Conservation (phyloP, 768 basidiomycete species). For the Boletus rufocinnamomeus region DNA sequence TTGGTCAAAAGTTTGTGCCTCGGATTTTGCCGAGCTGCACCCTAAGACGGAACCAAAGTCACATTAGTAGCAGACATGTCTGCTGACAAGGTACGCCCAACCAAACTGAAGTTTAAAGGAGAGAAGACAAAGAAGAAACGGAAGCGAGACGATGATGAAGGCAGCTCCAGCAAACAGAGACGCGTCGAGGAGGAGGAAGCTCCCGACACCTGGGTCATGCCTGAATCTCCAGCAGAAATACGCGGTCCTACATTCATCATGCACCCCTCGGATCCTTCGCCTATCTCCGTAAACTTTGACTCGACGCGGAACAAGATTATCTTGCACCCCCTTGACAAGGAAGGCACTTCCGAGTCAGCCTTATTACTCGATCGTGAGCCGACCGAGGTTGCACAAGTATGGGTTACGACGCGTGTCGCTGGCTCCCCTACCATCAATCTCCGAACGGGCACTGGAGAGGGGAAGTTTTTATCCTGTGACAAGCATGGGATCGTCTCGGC, state of each 20-base stretch:
- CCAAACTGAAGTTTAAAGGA: conserved; percentile 87
- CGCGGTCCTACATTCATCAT: conserved; percentile 86
- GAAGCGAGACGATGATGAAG: conserved; percentile 58
- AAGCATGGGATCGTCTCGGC: conserved; percentile 81
- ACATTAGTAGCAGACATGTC: conserved; percentile 30
- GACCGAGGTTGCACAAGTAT: conserved; percentile 84
- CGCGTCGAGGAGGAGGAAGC: conserved; percentile 61
- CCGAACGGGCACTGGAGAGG: conserved; percentile 83
- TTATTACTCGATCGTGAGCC: conserved; percentile 68
- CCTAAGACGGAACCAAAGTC: neutral
- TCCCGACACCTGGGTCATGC: conserved; percentile 79
- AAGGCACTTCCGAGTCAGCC: conserved; percentile 45
- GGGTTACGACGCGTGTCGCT: conserved; percentile 86
- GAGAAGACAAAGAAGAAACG: conserved; percentile 85
- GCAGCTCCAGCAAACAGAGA: conserved; percentile 44
- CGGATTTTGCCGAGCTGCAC: conserved; percentile 27
- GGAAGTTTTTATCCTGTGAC: conserved; percentile 90
- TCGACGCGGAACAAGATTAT: conserved; percentile 72
- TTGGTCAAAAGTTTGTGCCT: conserved; percentile 40
- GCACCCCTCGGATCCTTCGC: conserved; percentile 79
- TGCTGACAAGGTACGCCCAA: conserved; percentile 57
- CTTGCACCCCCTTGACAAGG: conserved; percentile 65
- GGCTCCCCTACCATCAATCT: conserved; percentile 85
- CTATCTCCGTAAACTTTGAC: conserved; percentile 77
- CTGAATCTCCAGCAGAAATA: conserved; percentile 69